These are phyloP conservation scores for Phytophthora sp. DNA, from an alignment of 352 stramenopile genomes.

Conservation along the genomic window DNA sequence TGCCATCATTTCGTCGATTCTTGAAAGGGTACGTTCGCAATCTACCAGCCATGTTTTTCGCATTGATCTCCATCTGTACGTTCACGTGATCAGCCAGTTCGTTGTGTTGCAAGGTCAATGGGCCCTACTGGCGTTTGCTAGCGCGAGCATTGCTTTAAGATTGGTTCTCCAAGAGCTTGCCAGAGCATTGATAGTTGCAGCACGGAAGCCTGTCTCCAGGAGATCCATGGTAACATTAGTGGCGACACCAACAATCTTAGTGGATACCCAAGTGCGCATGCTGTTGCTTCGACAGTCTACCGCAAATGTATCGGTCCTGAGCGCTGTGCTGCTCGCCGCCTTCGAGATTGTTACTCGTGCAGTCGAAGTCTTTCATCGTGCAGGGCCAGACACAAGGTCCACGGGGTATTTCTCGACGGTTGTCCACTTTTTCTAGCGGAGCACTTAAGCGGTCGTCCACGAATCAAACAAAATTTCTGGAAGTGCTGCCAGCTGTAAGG, in stretches of 20 bases:
- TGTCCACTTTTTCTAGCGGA: neutral
- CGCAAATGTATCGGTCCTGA: slow-evolving; percentile 4
- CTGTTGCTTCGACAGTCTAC: slow-evolving; percentile 26
- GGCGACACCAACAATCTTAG: slow-evolving; percentile 30
- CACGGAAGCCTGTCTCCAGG: neutral
- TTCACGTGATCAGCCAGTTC: slow-evolving; percentile 19
- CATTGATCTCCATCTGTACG: slow-evolving; percentile 25
- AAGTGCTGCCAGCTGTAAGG: no score
- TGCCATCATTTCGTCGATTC: slow-evolving; percentile 5
- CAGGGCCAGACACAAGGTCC: slow-evolving; percentile 3
- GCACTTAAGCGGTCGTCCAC: no score
- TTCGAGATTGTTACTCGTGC: slow-evolving; percentile 38
- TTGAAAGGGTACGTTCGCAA: slow-evolving; percentile 13
- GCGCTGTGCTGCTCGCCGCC: slow-evolving; percentile 34
- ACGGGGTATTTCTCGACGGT: neutral
- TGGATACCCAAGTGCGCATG: slow-evolving; percentile 38
- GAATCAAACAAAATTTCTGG: no score
- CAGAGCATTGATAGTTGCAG: neutral
- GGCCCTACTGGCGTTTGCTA: slow-evolving; percentile 15
- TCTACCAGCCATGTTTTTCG: slow-evolving; percentile 3
- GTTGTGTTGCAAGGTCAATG: slow-evolving; percentile 12
- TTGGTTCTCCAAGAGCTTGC: slow-evolving; percentile 29
- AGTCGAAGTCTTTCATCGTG: slow-evolving; percentile 25
- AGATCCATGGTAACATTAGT: slow-evolving; percentile 27
- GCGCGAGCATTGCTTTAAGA: slow-evolving; percentile 18